A percentile compares a stretch with the other conserved stretches of the same genome.
Evolutionary conservation across 2,329 filamentous ascomycete species (phyloP).

Genomic region (Penicillium corylophilum): DNA sequence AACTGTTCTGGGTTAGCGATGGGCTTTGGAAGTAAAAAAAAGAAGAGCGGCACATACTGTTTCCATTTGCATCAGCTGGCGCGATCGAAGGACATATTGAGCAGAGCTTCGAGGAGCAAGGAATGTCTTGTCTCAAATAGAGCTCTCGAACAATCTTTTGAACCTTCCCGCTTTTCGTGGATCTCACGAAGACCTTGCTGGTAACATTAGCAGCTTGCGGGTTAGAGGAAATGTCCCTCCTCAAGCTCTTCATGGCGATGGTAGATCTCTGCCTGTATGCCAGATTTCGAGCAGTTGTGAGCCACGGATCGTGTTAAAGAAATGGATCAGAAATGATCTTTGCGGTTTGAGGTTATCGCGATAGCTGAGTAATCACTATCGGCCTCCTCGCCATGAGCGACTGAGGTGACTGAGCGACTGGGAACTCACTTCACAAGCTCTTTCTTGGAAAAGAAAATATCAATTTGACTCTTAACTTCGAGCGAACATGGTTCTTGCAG

Average conservation of each 20-base stretch:
- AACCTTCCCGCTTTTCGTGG: conserved; percentile 92
- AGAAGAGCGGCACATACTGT: conserved; percentile 53
- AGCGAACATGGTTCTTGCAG: conserved; percentile 30
- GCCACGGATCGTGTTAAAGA: conserved; percentile 6
- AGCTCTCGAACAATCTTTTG: conserved; percentile 98
- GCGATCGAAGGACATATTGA: conserved; percentile 69
- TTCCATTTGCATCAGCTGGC: conserved; percentile 74
- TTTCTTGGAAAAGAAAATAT: neutral
- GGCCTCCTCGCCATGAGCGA: neutral
- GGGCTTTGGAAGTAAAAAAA: neutral
- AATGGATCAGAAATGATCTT: conserved; percentile 19
- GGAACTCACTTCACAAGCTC: neutral
- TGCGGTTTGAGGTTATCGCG: conserved; percentile 25
- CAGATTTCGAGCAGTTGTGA: conserved; percentile 8
- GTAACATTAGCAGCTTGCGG: conserved; percentile 71
- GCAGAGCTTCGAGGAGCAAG: conserved; percentile 91
- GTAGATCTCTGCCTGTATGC: conserved; percentile 11
- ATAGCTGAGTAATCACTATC: conserved; percentile 23
- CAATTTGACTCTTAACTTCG: neutral
- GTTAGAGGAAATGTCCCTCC: conserved; percentile 55
- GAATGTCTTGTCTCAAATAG: conserved; percentile 94
- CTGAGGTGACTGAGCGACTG: neutral
- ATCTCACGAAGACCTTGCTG: conserved; percentile 93
- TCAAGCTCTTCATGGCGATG: conserved; percentile 60
- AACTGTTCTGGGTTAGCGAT: conserved; percentile 51